phyloP scores from a whole-genome alignment of 1,139 yeast species.

The Sugiyamaella japonica region DNA sequence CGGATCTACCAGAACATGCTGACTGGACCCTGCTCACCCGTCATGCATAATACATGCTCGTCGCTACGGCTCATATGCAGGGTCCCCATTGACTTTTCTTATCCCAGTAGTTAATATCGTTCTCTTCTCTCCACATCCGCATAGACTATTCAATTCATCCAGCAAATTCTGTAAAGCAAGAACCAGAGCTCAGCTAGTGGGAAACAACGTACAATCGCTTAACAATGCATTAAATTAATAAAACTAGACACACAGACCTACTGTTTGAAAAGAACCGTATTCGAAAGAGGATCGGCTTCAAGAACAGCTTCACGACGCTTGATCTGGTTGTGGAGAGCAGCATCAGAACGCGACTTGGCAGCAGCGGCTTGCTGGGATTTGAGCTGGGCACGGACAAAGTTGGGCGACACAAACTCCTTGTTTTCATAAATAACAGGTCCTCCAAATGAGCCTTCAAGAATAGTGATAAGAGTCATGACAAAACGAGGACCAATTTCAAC shows the following conservation, averaged over 20 bases:
- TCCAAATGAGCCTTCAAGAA: slow-evolving; percentile 94
- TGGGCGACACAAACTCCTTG: slow-evolving; percentile 95
- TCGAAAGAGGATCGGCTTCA: slow-evolving; percentile 81
- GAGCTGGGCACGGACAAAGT: slow-evolving; percentile 86
- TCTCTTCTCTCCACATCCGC: no score
- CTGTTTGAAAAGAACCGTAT: slow-evolving; percentile 62
- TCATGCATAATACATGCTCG: no score
- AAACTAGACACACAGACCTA: background rate
- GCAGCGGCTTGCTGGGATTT: slow-evolving; percentile 78
- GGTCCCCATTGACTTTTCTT: no score
- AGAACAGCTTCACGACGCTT: slow-evolving; percentile 74
- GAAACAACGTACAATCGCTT: background rate
- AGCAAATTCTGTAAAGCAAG: background rate
- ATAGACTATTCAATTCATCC: no score
- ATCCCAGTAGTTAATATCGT: no score
- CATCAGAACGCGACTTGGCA: slow-evolving; percentile 77
- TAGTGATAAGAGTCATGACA: slow-evolving; percentile 87
- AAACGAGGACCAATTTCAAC: slow-evolving; percentile 98
- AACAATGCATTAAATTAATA: slow-evolving; percentile 3
- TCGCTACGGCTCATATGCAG: no score
- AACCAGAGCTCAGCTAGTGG: background rate
- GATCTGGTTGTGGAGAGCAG: slow-evolving; percentile 72
- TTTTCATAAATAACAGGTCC: slow-evolving; percentile 98
- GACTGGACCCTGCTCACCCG: no score
- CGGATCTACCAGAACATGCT: no score